A percentile compares a stretch with the other conserved stretches of the same genome.
These are phyloP conservation scores for Casuarina cunninghamiana DNA, from an alignment of 306 rosid species.

Conservation along the genomic window DNA sequence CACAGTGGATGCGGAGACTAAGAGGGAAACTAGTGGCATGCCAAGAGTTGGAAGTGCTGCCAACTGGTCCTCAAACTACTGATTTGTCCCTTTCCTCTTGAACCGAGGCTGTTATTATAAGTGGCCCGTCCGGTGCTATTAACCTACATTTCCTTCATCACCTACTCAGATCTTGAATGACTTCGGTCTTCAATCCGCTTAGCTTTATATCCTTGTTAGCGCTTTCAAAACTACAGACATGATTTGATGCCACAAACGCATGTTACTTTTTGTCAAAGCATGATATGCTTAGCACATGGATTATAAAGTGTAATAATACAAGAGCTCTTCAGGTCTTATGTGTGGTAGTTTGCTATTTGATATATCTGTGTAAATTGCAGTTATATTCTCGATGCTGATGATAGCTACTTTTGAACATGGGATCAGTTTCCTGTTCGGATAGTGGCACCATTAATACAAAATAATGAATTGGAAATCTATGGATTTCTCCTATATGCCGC, in stretches of 20 bases:
- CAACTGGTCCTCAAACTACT: conserved; percentile 82
- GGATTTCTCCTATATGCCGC: not conserved
- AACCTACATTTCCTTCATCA: conserved; percentile 14
- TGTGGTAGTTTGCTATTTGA: conserved; percentile 3
- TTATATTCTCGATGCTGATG: not conserved
- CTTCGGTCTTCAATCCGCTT: conserved; percentile 24
- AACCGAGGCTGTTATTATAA: conserved; percentile 30
- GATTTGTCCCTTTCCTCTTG: conserved; percentile 30
- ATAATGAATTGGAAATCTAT: not conserved
- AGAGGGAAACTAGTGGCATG: conserved; percentile 81
- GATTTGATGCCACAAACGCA: conserved; percentile 24
- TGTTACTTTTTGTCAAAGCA: conserved; percentile 34
- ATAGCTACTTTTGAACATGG: not conserved
- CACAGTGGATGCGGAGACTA: conserved; percentile 68
- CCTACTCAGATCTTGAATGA: conserved; percentile 30
- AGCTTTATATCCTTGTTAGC: conserved; percentile 26
- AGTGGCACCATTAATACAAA: not conserved
- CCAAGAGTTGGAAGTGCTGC: conserved; percentile 99
- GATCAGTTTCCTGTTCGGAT: conserved; percentile 1
- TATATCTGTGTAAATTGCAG: not conserved
- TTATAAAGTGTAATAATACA: conserved; percentile 45
- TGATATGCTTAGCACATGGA: conserved; percentile 31
- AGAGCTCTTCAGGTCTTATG: conserved; percentile 8
- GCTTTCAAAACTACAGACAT: conserved; percentile 15
- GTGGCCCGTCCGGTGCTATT: conserved; percentile 20